Conservation (phyloP, 2,329 filamentous ascomycete genomes). For the Monosporascus sp. region DNA sequence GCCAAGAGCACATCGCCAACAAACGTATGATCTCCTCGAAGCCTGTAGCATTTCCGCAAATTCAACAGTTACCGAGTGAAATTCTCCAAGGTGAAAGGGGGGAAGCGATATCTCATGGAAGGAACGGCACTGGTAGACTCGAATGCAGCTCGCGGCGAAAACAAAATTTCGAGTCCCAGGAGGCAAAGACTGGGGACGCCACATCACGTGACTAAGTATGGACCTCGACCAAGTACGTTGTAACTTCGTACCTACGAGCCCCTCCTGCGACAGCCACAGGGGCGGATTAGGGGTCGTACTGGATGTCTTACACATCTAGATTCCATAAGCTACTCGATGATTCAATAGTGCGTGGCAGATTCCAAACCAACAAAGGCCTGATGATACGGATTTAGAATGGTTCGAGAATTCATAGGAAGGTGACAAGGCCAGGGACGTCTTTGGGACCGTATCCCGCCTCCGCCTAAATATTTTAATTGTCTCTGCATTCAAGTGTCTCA, state of each 20-base stretch:
- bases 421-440: background rate
- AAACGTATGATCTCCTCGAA: slow-evolving; percentile 23
- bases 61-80: background rate
- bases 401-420: background rate
- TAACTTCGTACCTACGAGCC: no score
- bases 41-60: slow-evolving; percentile 21
- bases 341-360: background rate
- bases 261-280: no score
- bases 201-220: background rate
- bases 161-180: background rate
- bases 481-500: background rate
- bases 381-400: background rate
- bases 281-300: background rate
- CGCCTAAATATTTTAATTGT: background rate
- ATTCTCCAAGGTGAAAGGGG: background rate
- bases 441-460: background rate
- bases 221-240: background rate
- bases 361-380: background rate
- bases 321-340: background rate
- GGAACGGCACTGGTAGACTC: background rate
- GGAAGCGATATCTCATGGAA: background rate
- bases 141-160: background rate
- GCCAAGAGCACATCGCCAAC: slow-evolving; percentile 24
- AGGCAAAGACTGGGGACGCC: background rate
- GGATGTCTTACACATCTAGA: background rate